A percentile compares a stretch with the other conserved stretches of the same genome.
Conservation (phyloP, 345 rosid genomes). For the Schrenkiella parvula region DNA sequence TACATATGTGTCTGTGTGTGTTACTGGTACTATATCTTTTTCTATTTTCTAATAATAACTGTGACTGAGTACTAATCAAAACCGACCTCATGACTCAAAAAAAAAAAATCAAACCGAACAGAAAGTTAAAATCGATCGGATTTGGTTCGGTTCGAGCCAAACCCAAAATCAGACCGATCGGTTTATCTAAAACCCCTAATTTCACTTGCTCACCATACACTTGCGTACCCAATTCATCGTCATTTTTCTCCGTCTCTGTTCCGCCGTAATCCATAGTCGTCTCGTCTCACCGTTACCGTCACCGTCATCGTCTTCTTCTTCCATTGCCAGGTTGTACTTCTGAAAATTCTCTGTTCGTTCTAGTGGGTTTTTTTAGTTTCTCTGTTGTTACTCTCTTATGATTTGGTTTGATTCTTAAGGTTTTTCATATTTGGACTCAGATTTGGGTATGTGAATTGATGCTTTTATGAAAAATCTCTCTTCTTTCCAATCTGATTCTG, state of each 20-base stretch:
- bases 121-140: not conserved
- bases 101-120: no score
- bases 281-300: conserved; percentile 14
- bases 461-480: not conserved
- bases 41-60: not conserved
- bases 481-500: conserved; percentile 1
- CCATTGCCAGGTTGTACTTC: conserved; percentile 22
- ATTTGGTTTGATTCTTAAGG: not conserved
- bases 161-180: not conserved
- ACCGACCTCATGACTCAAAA: no score
- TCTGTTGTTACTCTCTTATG: not conserved
- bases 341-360: not conserved
- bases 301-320: conserved; percentile 9
- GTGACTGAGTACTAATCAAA: not conserved
- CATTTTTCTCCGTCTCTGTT: not conserved
- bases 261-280: not conserved
- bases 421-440: not conserved
- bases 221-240: not conserved
- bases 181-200: conserved; percentile 27
- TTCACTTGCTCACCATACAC: not conserved
- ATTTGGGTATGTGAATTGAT: conserved; percentile 1
- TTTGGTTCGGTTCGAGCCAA: not conserved
- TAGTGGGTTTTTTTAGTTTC: no score
- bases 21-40: no score
- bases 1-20: no score